A percentile compares a stretch with the other conserved stretches of the same genome.
These are phyloP conservation scores for Penicillium sp. DNA, from an alignment of 2,329 filamentous ascomycete genomes.

Conservation along the genomic window DNA sequence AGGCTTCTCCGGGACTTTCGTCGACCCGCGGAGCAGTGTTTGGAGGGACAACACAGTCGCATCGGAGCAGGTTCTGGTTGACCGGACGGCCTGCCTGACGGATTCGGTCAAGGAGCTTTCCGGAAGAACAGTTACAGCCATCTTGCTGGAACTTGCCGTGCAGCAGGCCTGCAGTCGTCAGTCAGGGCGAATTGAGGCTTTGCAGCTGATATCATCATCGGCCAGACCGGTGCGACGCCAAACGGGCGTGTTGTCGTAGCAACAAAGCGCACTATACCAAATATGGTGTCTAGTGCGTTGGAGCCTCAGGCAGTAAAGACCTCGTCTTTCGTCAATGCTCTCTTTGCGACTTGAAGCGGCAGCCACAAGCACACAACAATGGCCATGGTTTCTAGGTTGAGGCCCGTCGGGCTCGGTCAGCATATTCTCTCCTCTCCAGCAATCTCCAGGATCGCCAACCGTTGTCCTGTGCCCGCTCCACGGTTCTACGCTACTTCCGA, in stretches of 20 bases:
- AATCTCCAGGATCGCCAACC: constrained; percentile 3
- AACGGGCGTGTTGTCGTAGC: constrained; percentile 32
- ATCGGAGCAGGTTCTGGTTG: constrained; percentile 53
- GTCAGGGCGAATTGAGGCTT: constrained; percentile 18
- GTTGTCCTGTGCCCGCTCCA: constrained; percentile 6
- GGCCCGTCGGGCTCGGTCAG: constrained; percentile 12
- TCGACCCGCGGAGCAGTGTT: constrained; percentile 35
- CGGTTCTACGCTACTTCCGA: constrained; percentile 23
- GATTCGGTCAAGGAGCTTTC: constrained; percentile 38
- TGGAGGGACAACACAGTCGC: constrained; percentile 41
- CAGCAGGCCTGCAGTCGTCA: constrained; percentile 17
- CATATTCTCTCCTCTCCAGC: constrained; percentile 5
- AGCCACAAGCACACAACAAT: constrained; percentile 9
- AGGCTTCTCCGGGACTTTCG: constrained; percentile 25
- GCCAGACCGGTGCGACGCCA: constrained; percentile 10
- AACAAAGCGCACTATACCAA: constrained; percentile 27
- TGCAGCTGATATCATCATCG: constrained; percentile 24
- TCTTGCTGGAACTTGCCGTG: constrained; percentile 15
- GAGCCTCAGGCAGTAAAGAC: constrained; percentile 12
- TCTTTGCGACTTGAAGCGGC: not conserved
- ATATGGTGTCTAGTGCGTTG: constrained; percentile 13
- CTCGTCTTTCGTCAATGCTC: constrained; percentile 4
- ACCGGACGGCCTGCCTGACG: constrained; percentile 56
- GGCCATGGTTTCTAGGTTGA: constrained; percentile 19
- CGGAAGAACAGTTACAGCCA: constrained; percentile 36